Base-by-base conservation (phyloP, 257 asterid species). In the Nicotiana paniculata region DNA sequence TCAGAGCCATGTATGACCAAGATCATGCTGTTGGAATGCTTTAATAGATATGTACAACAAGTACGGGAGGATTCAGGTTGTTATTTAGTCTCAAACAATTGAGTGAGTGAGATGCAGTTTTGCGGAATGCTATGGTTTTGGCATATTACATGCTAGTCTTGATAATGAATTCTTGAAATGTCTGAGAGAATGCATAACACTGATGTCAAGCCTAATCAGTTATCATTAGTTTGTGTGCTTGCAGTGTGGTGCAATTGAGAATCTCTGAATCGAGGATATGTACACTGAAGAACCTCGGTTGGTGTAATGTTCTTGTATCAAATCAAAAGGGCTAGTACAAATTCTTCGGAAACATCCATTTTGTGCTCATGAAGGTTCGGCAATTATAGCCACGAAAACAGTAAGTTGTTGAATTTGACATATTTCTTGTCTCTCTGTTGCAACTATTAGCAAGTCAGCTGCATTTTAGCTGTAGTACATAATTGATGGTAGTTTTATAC, bases 221-320 rank as follows among this genome's bases (percentile, higher is more conserved):
- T 93, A 86, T 92, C 97, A 77, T 93, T 93, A 85, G 95, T 95
- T 57, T 90, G 95, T 62, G 97, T 92, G 80, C 97, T 95, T 83
- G 90, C 96, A 67, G 95, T 97, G 21, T 93, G 97, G 85, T 93
- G 95, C 86, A 93, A 93, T 89, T 89, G 93, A 4, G 97, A 97
- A 9, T 92, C 89, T 4, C 78, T 93, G 80, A 97, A 88, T 66
- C 86, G 77, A 84, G 98, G 16, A 51, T 37, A 37, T 37, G 43
- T 37, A 37, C 43, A 37, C 8, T 37, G 43, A 37, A 37, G 43
- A 37, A 37, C 43, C 43, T 37, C 43, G 43, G 43, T 37, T 37
- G 43, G 57, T 51, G 57, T 12, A 53, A 53, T 53, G 57, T 11
- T 11, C 17, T 53, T 53, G 17, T 12, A 53, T 0, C 57, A 53